A percentile compares a stretch with the other conserved stretches of the same genome.
Evolutionary conservation across 2,329 filamentous ascomycete species (phyloP).

Genomic region (Paracorniculantispora psalliotae): DNA sequence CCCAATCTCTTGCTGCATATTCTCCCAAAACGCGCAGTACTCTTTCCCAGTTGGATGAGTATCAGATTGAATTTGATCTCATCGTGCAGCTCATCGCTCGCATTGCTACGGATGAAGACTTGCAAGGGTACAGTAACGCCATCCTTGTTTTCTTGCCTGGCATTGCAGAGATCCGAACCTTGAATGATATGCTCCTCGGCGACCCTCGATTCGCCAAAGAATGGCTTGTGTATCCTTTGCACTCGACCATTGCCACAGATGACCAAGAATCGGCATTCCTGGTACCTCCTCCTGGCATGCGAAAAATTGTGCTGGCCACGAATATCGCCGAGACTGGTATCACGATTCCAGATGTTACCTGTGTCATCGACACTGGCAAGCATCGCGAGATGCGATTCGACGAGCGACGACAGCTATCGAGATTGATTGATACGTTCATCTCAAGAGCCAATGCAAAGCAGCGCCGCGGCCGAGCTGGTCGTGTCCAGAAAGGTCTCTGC

Average conservation of each 20-base stretch:
- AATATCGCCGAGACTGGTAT: slow-evolving; percentile 99
- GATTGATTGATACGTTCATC: slow-evolving; percentile 90
- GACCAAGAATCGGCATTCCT: slow-evolving; percentile 93
- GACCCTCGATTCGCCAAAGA: slow-evolving; percentile 68
- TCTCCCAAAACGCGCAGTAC: slow-evolving; percentile 70
- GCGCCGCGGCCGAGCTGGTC: slow-evolving; percentile 84
- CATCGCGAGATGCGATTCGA: slow-evolving; percentile 98
- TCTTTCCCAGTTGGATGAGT: slow-evolving; percentile 78
- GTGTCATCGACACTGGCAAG: slow-evolving; percentile 93
- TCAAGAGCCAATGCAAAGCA: slow-evolving; percentile 95
- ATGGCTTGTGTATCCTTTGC: slow-evolving; percentile 85
- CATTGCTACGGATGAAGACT: slow-evolving; percentile 65
- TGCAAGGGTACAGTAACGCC: slow-evolving; percentile 74
- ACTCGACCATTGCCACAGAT: slow-evolving; percentile 92
- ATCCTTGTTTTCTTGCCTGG: slow-evolving; percentile 93
- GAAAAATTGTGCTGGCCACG: slow-evolving; percentile 93
- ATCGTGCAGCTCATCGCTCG: slow-evolving; percentile 72
- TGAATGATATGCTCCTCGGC: slow-evolving; percentile 80
- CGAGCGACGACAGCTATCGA: slow-evolving; percentile 83
- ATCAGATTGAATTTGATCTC: slow-evolving; percentile 83
- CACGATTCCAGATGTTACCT: slow-evolving; percentile 96
- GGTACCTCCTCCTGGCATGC: slow-evolving; percentile 71
- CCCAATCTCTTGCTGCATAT: slow-evolving; percentile 66
- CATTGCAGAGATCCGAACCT: slow-evolving; percentile 82
- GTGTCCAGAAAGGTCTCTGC: slow-evolving; percentile 91